Percentiles rank a stretch among this genome's conserved stretches.
phyloP scores from a whole-genome alignment of 805 yeast species.

The Hermanozyma aechmeae region DNA sequence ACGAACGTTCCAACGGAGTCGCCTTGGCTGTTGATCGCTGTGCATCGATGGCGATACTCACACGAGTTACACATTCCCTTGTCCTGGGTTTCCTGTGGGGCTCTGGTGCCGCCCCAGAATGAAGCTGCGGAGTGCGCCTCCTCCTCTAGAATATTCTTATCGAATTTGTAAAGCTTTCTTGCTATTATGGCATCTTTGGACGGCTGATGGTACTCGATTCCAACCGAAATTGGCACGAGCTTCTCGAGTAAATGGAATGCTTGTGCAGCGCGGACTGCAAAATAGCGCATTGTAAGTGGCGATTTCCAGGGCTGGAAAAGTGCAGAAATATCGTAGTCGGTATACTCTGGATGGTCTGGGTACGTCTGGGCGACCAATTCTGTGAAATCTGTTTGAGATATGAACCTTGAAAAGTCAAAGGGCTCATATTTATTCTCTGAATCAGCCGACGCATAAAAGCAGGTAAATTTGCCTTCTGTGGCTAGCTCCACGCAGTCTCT shows the following conservation, averaged over 20 bases:
- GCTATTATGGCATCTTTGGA: constrained; percentile 26
- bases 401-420: constrained; percentile 5
- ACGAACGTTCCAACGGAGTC: too few relatives aligned
- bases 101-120: constrained; percentile 54
- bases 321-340: constrained; percentile 13
- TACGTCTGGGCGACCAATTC: constrained; percentile 3
- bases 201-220: constrained; percentile 45
- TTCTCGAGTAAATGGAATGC: constrained; percentile 25
- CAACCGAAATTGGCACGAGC: constrained; percentile 27
- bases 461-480: constrained; percentile 35
- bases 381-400: constrained; percentile 4
- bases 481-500: constrained; percentile 38
- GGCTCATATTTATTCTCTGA: not conserved
- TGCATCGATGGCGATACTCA: too few relatives aligned
- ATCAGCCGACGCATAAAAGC: constrained; percentile 31
- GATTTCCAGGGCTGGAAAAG: constrained; percentile 37
- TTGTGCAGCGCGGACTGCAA: constrained; percentile 49
- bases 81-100: constrained; percentile 36
- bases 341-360: constrained; percentile 10
- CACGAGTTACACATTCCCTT: constrained; percentile 44
- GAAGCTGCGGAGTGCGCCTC: constrained; percentile 24
- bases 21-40: too few relatives aligned
- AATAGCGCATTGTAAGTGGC: constrained; percentile 47
- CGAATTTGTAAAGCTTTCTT: constrained; percentile 29
- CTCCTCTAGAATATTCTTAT: constrained; percentile 16